phyloP scores from a whole-genome alignment of 164 flowering plant genomes.

The Tinospora cordifolia region DNA sequence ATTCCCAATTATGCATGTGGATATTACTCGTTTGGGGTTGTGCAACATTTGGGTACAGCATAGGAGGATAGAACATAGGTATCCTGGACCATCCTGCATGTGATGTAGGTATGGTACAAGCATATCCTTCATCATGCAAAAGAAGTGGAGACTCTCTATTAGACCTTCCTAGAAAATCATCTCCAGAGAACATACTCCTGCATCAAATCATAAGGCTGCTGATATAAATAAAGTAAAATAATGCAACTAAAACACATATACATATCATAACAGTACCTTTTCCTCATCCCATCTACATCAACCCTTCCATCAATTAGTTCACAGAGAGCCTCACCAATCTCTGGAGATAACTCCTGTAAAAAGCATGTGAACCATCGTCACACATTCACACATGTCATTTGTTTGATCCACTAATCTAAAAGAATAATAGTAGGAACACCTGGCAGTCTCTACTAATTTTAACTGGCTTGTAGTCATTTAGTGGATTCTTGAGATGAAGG shows the following conservation, averaged over 20 bases:
- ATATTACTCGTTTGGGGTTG: constrained; percentile 35
- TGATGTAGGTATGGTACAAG: constrained; percentile 24
- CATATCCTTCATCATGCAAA: constrained; percentile 30
- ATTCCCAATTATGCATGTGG: constrained; percentile 28
- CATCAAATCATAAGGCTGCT: constrained; percentile 13
- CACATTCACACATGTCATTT: not conserved
- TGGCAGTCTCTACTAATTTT: constrained; percentile 94
- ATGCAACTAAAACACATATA: not conserved
- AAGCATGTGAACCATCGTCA: constrained; percentile 12
- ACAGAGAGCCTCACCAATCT: constrained; percentile 82
- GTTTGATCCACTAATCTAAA: constrained; percentile 6
- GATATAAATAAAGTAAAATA: constrained; percentile 4
- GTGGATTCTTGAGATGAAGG: constrained; percentile 81
- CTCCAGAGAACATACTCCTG: constrained; percentile 23
- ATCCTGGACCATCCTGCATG: constrained; percentile 37
- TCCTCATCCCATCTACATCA: constrained; percentile 30
- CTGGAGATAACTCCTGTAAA: constrained; percentile 69
- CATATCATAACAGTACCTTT: constrained; percentile 32
- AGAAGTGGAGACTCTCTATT: constrained; percentile 31
- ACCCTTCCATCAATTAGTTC: constrained; percentile 59
- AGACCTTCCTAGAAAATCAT: constrained; percentile 35
- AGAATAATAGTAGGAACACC: constrained; percentile 32
- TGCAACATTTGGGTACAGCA: constrained; percentile 37
- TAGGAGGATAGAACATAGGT: constrained; percentile 39
- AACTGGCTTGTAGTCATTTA: constrained; percentile 86